Evolutionary conservation across 179 eudicot genomes (phyloP).

Genomic region (Spinacia oleracea): DNA sequence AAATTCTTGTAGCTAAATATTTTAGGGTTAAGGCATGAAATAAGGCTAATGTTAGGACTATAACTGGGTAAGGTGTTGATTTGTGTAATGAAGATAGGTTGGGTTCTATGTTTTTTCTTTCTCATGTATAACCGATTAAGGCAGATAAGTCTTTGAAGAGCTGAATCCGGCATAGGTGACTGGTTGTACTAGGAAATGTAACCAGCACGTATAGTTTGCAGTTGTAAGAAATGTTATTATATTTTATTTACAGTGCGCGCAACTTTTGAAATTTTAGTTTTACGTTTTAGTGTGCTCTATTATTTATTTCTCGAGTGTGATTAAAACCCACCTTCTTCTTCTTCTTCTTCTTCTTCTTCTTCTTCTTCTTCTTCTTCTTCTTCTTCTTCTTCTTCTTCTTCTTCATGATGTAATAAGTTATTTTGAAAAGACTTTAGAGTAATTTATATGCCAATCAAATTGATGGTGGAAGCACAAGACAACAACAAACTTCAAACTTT

Average conservation of each 20-base stretch:
- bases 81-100: neutral
- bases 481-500: constrained; percentile 52
- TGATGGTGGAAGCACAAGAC: constrained; percentile 59
- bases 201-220: neutral
- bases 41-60: neutral
- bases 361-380: no score
- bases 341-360: no score
- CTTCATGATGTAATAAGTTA: constrained; percentile 80
- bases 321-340: no score
- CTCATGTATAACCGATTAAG: neutral
- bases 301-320: constrained; percentile 5
- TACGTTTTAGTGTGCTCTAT: neutral
- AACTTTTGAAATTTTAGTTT: neutral
- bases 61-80: neutral
- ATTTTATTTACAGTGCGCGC: neutral
- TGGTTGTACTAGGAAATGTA: neutral
- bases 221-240: neutral
- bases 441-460: constrained; percentile 53
- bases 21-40: neutral
- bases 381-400: constrained; percentile 9
- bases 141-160: neutral
- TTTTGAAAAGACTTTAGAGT: constrained; percentile 70
- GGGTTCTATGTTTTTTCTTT: neutral
- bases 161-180: neutral
- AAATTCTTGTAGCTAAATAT: neutral